Base-by-base conservation (phyloP, 163 green algal genomes). In the Prototheca cutis region DNA sequence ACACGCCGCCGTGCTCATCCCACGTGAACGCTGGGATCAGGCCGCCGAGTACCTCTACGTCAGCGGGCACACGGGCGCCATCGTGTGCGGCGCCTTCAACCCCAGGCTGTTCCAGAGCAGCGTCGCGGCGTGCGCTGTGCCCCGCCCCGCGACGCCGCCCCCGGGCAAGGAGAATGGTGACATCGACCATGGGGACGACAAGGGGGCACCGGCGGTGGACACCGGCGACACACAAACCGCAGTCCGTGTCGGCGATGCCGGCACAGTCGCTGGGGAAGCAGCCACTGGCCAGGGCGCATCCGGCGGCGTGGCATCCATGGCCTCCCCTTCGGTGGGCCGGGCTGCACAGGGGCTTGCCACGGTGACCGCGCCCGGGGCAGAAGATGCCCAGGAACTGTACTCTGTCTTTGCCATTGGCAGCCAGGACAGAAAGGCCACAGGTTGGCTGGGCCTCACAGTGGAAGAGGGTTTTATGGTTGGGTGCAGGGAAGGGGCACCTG, bases 81-180 rank as follows among this genome's bases (percentile, higher is more conserved):
- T 97, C 6, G 66, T 87, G 3, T 74, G 70, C 15, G 71, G 72
- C 7, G 54, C 61, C 25, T 88, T 84, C 71, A 89, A 86, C 66
- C 87, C 86, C 15, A 49, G 65, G 25, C 48, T 95, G 13, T 95
- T 91, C 65, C 55, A 66, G 10, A 19, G 13, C 40, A n/a, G n/a
- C n/a, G n/a, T n/a, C n/a, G n/a, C n/a, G n/a, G n/a, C n/a, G n/a
- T n/a, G n/a, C n/a, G n/a, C n/a, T n/a, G n/a, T n/a, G n/a, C 28
- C 42, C 42, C 23, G 42, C 42, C 42, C 18, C 6, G 42, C 42
- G 18, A 45, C 13, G 13, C 0, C 13, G 17, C 13, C 36, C 36
- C 13, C 13, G 13, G 45, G 23, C 34, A 55, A 62, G 53, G 62
- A 68, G 54, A 42, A 53, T 27, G 48, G 55, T 34, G 34, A 28